phyloP scores from a whole-genome alignment of 2,329 filamentous ascomycete species.

The Pestalotiopsis fici region DNA sequence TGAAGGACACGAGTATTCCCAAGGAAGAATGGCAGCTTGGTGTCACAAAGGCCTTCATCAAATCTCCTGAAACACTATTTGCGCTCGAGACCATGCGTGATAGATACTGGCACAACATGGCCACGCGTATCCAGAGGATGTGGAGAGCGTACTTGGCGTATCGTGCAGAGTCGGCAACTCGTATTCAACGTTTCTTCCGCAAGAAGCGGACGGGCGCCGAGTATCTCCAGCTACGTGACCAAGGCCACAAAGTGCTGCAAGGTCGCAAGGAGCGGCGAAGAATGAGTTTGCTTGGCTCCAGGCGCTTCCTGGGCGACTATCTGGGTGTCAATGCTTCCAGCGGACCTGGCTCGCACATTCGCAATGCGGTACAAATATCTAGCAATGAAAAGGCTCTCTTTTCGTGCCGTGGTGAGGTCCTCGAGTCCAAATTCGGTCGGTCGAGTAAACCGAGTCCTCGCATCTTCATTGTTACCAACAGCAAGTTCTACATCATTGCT shows the following conservation, averaged over 20 bases:
- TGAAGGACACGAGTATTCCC: constrained; percentile 95
- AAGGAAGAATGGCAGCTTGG: constrained; percentile 96
- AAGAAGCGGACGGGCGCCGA: constrained; percentile 90
- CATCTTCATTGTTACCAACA: constrained; percentile 80
- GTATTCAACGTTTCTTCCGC: constrained; percentile 94
- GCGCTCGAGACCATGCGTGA: constrained; percentile 97
- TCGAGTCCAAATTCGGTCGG: constrained; percentile 93
- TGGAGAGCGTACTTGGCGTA: constrained; percentile 97
- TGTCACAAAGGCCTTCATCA: constrained; percentile 96
- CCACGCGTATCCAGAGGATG: constrained; percentile 92
- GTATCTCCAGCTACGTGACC: constrained; percentile 83
- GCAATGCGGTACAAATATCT: constrained; percentile 70
- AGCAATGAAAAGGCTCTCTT: constrained; percentile 78
- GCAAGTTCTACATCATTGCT: constrained; percentile 85
- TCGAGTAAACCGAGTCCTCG: constrained; percentile 92
- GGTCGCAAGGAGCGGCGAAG: constrained; percentile 88
- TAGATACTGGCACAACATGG: constrained; percentile 99
- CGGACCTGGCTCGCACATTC: constrained; percentile 80
- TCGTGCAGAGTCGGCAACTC: constrained; percentile 85
- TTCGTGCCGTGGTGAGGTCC: constrained; percentile 85
- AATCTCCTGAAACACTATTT: constrained; percentile 95
- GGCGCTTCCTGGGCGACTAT: constrained; percentile 94
- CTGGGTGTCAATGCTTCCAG: constrained; percentile 80
- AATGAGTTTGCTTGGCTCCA: constrained; percentile 87
- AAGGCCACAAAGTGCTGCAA: constrained; percentile 79